Base-by-base conservation (phyloP, 805 yeast genomes). In the Starmerella stellata region DNA sequence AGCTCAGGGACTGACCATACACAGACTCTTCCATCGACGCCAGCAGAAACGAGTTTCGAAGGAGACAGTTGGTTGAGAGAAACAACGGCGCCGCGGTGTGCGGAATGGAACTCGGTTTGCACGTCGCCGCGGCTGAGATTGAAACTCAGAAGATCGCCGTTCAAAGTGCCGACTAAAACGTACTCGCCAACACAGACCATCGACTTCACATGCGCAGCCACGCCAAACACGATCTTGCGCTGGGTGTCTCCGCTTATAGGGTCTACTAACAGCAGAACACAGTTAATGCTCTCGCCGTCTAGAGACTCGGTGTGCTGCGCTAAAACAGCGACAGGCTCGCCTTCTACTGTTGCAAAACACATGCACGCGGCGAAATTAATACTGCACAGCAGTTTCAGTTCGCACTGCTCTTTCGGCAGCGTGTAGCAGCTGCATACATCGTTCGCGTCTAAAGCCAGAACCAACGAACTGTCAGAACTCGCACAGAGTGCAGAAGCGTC, bases 11-110 rank as follows among this genome's bases (percentile, higher is more conserved):
- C 33, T 7, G 49, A 29, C 54, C 54, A 51, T n/a, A 51, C 20
- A 14, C 47, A 44, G 3, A 47, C 52, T n/a, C 46, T 42, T 37
- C 56, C 56, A 32, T 52, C 54, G 13, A 45, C 37, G 38, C 52
- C 43, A 11, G 54, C 46, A 15, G 50, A 38, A 11, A 51, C 30
- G 20, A 49, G 30, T 20, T 32, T 20, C 16, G 30, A 27, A 11
- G 27, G 30, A 16, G 32, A 17, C 28, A 29, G 15, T 25, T 33
- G 19, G 25, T 17, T 23, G 32, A 41, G 29, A 39, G 40, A 34
- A 29, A 49, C 42, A 37, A 51, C 35, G 21, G 40, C 46, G 21
- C 43, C 40, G 15, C 43, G 37, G 42, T 51, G 53, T 14, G 51
- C 54, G 5, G 48, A 44, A 13, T 41, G 33, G 23, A 45, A 31